Evolutionary conservation across 345 rosid genomes (phyloP).

Genomic region (Noccaea bulbosa): DNA sequence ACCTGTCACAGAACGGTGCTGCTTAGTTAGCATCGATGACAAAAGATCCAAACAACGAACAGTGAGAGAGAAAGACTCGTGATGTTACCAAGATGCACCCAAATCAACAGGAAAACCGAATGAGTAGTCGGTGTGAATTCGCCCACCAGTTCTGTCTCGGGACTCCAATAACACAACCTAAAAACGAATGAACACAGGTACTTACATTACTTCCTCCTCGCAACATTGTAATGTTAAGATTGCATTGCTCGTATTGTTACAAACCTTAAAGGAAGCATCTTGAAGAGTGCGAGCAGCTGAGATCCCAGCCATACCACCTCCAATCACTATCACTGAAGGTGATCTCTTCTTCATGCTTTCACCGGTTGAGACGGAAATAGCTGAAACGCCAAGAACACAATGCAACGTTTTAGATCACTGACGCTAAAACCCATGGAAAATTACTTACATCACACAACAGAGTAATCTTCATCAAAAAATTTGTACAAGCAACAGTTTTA

Average conservation of each 20-base stretch:
- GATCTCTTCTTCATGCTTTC: constrained; percentile 55
- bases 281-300: constrained; percentile 91
- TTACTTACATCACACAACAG: not conserved
- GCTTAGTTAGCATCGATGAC: not conserved
- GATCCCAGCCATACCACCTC: constrained; percentile 89
- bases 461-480: not conserved
- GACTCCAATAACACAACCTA: constrained; percentile 90
- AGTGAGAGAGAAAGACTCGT: constrained; percentile 1
- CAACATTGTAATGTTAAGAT: not conserved
- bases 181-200: constrained; percentile 18
- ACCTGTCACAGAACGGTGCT: constrained; percentile 54
- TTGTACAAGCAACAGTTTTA: not conserved
- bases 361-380: constrained; percentile 51
- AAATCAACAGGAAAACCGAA: constrained; percentile 94
- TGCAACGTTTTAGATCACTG: not conserved
- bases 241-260: not conserved
- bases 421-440: constrained; percentile 7
- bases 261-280: constrained; percentile 88
- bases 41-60: constrained; percentile 21
- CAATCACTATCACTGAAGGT: constrained; percentile 85
- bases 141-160: constrained; percentile 85
- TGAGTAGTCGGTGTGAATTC: constrained; percentile 80
- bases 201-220: not conserved
- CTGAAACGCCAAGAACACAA: constrained; percentile 24
- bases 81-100: constrained; percentile 88